Conservation (phyloP, 83 land plant genomes). For the Isoetes engelmannii region DNA sequence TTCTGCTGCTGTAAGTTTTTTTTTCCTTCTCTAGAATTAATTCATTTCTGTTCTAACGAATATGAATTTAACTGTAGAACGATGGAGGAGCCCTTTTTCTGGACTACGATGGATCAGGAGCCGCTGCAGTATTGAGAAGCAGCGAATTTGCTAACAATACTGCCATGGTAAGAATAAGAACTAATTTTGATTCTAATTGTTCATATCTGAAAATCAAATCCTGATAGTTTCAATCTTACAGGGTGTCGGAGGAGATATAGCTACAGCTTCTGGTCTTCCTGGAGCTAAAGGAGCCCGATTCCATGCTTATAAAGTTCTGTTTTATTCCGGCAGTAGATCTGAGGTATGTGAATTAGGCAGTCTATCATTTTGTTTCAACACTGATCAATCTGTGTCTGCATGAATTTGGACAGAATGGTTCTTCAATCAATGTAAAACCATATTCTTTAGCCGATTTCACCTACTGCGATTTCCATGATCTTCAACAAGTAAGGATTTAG, state of each 20-base stretch:
- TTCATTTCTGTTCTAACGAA: background rate
- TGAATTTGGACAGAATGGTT: too few species aligned
- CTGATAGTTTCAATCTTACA: background rate
- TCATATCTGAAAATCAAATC: background rate
- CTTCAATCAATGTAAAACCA: background rate
- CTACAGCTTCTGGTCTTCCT: background rate
- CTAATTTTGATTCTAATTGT: background rate
- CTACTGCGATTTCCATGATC: conserved; percentile 16
- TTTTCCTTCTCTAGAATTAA: background rate
- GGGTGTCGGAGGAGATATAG: conserved; percentile 4
- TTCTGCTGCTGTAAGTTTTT: conserved; percentile 1
- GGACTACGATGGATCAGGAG: background rate
- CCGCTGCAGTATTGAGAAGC: background rate
- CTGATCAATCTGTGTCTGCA: too few species aligned
- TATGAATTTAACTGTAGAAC: background rate
- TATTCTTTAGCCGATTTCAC: conserved; percentile 12
- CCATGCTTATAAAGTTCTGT: conserved; percentile 4
- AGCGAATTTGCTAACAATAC: background rate
- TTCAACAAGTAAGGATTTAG: too few species aligned
- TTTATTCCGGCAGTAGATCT: background rate
- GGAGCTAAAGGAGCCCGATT: conserved; percentile 1
- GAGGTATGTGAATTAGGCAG: too few species aligned
- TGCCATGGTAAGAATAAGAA: background rate
- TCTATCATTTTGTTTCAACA: too few species aligned
- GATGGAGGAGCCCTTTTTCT: conserved; percentile 6